Conservation (phyloP, 257 asterid genomes). For the Nemophila menziesii region DNA sequence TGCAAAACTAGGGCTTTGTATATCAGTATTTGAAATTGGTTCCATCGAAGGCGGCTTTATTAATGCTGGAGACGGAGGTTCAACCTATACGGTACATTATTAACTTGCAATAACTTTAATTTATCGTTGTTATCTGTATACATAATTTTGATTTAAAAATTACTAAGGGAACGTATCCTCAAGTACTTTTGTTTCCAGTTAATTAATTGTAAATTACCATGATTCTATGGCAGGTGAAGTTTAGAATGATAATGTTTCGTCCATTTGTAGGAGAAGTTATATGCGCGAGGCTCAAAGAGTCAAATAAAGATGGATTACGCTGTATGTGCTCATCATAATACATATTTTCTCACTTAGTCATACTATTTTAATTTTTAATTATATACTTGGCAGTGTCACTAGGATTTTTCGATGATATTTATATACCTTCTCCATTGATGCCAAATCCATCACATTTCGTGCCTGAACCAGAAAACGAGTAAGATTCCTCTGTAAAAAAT, state of each 20-base stretch:
- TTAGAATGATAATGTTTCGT: conserved; percentile 74
- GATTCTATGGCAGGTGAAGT: conserved; percentile 48
- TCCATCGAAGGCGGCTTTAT: conserved; percentile 73
- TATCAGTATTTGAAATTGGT: conserved; percentile 61
- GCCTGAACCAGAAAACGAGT: conserved; percentile 56
- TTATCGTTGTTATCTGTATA: background rate
- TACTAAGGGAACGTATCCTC: background rate
- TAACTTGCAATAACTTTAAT: background rate
- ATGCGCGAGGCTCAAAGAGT: conserved; percentile 56
- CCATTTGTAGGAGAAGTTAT: conserved; percentile 84
- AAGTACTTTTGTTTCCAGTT: background rate
- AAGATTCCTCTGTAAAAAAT: conserved; percentile 14
- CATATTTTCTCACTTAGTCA: background rate
- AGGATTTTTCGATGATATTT: conserved; percentile 80
- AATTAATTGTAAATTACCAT: conserved; percentile 1
- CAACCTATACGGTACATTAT: conserved; percentile 76
- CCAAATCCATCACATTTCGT: conserved; percentile 30
- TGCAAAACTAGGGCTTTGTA: conserved; percentile 52
- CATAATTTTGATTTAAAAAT: background rate
- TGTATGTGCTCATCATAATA: conserved; percentile 33
- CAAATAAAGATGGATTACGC: conserved; percentile 51
- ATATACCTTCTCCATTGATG: conserved; percentile 27
- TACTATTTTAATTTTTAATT: background rate
- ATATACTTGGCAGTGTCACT: conserved; percentile 50
- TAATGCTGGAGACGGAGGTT: conserved; percentile 68